A percentile compares a stretch with the other conserved stretches of the same genome.
phyloP scores from a whole-genome alignment of 2,329 filamentous ascomycete species.

The Stagonosporopsis rhizophila region DNA sequence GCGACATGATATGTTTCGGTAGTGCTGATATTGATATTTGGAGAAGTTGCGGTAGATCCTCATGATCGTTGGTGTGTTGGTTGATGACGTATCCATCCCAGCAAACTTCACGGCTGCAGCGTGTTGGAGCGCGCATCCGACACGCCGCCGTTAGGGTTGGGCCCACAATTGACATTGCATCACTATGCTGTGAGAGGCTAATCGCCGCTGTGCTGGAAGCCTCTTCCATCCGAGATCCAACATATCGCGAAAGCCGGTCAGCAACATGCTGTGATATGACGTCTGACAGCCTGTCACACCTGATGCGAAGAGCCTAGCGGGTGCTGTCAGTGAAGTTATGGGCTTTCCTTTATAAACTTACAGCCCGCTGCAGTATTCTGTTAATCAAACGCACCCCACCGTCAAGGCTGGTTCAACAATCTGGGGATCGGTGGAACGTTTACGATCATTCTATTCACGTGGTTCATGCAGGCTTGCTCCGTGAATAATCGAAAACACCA shows the following conservation, averaged over 20 bases:
- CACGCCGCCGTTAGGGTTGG: conserved; percentile 2
- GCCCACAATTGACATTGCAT: conserved; percentile 14
- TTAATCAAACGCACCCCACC: conserved; percentile 11
- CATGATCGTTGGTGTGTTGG: too few relatives aligned
- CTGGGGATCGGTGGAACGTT: conserved; percentile 10
- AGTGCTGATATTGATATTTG: neutral
- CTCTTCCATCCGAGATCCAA: conserved; percentile 4
- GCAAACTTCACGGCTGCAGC: neutral
- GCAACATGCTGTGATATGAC: conserved; percentile 15
- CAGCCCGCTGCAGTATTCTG: neutral
- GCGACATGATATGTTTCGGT: neutral
- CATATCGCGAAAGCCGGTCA: conserved; percentile 10
- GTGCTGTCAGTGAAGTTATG: neutral
- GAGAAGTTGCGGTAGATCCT: neutral
- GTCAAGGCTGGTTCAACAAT: neutral
- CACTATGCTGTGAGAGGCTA: conserved; percentile 15
- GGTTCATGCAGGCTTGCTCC: neutral
- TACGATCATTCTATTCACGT: neutral
- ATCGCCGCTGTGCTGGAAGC: neutral
- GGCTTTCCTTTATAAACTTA: conserved; percentile 10
- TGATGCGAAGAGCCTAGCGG: conserved; percentile 6
- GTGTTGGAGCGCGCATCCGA: neutral
- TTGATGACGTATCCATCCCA: conserved; percentile 2
- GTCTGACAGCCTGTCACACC: conserved; percentile 4
- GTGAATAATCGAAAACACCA: neutral